phyloP scores from a whole-genome alignment of 2,329 filamentous ascomycete species.

The Leptographium radiaticola region DNA sequence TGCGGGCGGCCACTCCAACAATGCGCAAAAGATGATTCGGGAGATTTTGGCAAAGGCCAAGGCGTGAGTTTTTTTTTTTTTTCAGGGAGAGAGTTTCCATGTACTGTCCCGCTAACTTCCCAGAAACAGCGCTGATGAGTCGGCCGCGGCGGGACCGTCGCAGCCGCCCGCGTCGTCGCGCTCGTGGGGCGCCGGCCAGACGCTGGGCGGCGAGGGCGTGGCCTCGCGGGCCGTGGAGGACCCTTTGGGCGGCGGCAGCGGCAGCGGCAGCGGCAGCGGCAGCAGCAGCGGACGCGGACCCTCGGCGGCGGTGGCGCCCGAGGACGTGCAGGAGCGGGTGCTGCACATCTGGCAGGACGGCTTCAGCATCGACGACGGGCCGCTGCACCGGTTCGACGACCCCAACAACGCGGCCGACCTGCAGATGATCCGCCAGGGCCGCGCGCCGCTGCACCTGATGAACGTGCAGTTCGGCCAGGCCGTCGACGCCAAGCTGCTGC shows the following conservation, averaged over 20 bases:
- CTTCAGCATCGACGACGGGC: conserved; percentile 74
- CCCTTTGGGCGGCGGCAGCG: conserved; percentile 24
- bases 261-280: conserved; percentile 10
- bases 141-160: conserved; percentile 28
- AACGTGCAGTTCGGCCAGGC: conserved; percentile 62
- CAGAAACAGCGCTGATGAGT: background rate
- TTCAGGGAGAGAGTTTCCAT: background rate
- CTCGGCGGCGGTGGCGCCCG: conserved; percentile 20
- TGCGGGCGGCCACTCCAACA: conserved; percentile 22
- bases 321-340: conserved; percentile 48
- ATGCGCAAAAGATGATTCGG: conserved; percentile 43
- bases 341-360: conserved; percentile 75
- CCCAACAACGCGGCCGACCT: conserved; percentile 60
- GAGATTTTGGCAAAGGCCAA: conserved; percentile 53
- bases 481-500: conserved; percentile 66
- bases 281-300: conserved; percentile 13
- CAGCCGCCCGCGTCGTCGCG: conserved; percentile 26
- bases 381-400: conserved; percentile 66
- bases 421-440: conserved; percentile 62
- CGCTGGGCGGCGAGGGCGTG: conserved; percentile 64
- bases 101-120: background rate
- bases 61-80: conserved; percentile 29
- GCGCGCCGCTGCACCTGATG: conserved; percentile 66
- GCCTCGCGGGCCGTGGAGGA: conserved; percentile 58
- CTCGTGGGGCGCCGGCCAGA: conserved; percentile 62